phyloP scores from a whole-genome alignment of 2,329 filamentous ascomycete genomes.

The Alternaria solani region DNA sequence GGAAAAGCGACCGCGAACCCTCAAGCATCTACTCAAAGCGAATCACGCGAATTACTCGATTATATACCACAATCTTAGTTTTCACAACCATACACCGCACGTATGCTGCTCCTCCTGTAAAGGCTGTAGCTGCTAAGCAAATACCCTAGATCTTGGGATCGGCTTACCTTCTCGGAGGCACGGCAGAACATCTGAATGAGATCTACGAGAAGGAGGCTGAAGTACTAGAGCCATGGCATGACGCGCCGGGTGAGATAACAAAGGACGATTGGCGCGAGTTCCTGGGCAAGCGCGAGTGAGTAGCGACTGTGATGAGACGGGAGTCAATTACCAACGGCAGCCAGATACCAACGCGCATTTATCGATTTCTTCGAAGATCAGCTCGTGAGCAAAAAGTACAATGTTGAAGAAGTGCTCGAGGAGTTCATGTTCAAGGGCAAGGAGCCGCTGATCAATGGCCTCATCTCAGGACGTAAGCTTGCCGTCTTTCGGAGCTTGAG shows the following conservation, averaged over 20 bases:
- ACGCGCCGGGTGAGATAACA: constrained; percentile 84
- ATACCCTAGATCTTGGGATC: constrained; percentile 72
- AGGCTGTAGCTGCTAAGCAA: constrained; percentile 42
- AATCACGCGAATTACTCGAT: constrained; percentile 93
- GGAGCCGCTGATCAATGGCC: constrained; percentile 79
- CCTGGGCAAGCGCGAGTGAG: constrained; percentile 74
- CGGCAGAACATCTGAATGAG: constrained; percentile 73
- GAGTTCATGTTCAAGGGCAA: constrained; percentile 79
- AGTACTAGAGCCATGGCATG: constrained; percentile 78
- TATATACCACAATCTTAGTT: constrained; percentile 76
- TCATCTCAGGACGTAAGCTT: constrained; percentile 77
- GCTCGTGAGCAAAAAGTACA: constrained; percentile 76
- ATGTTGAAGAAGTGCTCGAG: constrained; percentile 80
- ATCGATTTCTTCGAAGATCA: constrained; percentile 97
- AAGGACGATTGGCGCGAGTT: constrained; percentile 87
- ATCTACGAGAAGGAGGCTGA: constrained; percentile 82
- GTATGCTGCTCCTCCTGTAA: constrained; percentile 52
- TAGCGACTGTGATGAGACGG: background rate
- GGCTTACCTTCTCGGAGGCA: constrained; percentile 84
- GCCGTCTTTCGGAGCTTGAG: constrained; percentile 17
- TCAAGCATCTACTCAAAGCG: constrained; percentile 89
- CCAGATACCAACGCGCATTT: constrained; percentile 83
- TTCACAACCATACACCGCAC: constrained; percentile 85
- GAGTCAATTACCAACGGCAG: constrained; percentile 18
- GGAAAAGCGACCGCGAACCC: constrained; percentile 79